Base-by-base conservation (phyloP, 352 stramenopile species). In the Pythium monospermum region DNA sequence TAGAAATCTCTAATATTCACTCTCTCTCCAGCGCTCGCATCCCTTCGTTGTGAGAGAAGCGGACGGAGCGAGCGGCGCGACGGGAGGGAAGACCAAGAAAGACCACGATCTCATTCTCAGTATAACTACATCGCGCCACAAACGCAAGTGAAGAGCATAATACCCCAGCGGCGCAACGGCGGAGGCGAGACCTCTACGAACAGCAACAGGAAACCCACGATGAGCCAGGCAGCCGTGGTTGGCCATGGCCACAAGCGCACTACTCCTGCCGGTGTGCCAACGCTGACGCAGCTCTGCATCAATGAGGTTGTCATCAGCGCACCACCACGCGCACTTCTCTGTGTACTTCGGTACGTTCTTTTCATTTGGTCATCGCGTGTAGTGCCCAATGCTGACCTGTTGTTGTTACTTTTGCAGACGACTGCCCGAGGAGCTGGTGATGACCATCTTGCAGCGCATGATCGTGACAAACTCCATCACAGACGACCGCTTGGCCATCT, bases 351-450 rank as follows among this genome's bases (percentile, higher is more conserved):
- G 80, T 90, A 52, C 47, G 74, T 71, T 21, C 7, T n/a, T n/a
- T n/a, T n/a, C n/a, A n/a, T 45, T 4, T 19, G 23, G 16, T 16
- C 0, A 32, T 15, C 36, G 23, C 18, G 23, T 47, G 21, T 6
- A 25, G 31, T 44, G 23, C 4, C 8, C 5, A 23, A 15, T 22
- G 21, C 38, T 44, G 38, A 44, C 18, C 11, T 19, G n/a, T 21
- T 22, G 18, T n/a, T 41, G 12, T 25, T 48, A 28, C 18, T 10
- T 11, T 46, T n/a, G 7, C 30, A 94, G 83, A 22, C 77, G 79
- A 6, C 53, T 94, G 4, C 83, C 83, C 10, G 79, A 94, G 52
- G 83, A 94, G 59, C 67, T 94, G 16, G 83, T 87, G 45, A 78
- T 87, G 66, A 83, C 56, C 31, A 49, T 92, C 48, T 50, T 94